These are phyloP conservation scores for Angophora floribunda DNA, from an alignment of 345 rosid species.

Conservation along the genomic window DNA sequence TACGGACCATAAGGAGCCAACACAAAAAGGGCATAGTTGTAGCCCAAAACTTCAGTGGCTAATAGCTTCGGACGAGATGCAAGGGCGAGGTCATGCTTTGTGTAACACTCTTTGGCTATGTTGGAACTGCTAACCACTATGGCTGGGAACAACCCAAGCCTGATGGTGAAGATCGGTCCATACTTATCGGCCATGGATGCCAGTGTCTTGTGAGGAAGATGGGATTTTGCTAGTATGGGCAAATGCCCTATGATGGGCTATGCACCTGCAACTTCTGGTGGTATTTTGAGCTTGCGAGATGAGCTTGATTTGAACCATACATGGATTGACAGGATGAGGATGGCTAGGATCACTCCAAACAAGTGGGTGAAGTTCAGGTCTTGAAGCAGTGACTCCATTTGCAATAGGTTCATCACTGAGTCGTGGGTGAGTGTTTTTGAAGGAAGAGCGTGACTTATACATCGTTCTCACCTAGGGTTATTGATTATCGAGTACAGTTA, in stretches of 20 bases:
- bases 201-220: constrained; percentile 17
- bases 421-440: not conserved
- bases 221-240: not conserved
- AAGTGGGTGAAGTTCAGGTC: not conserved
- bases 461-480: not conserved
- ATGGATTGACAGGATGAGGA: not conserved
- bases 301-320: not conserved
- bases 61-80: constrained; percentile 12
- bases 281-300: not conserved
- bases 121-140: constrained; percentile 11
- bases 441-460: not conserved
- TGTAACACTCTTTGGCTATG: constrained; percentile 22
- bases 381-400: not conserved
- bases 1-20: constrained; percentile 12
- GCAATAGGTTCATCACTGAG: not conserved
- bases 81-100: constrained; percentile 10
- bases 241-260: constrained; percentile 40
- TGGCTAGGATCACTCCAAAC: not conserved
- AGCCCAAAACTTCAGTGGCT: constrained; percentile 8
- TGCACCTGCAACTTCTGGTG: not conserved
- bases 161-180: constrained; percentile 25
- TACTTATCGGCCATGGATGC: constrained; percentile 21
- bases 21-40: constrained; percentile 7
- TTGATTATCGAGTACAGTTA: not conserved
- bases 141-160: constrained; percentile 14